Base-by-base conservation (phyloP, 2,329 filamentous ascomycete species). In the Trichoderma koningii region DNA sequence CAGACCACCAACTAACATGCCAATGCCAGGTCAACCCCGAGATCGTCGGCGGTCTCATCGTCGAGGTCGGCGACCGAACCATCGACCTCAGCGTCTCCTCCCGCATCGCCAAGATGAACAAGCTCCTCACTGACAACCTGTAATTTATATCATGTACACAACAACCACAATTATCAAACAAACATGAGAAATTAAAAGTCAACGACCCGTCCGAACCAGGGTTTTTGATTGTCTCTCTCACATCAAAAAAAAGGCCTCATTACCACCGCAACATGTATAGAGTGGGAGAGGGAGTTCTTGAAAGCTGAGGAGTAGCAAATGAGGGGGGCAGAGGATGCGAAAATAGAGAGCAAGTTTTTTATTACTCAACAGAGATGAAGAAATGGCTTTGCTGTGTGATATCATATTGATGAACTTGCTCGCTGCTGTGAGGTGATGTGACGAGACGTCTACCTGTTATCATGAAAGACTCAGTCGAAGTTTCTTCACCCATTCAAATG, bases 21-120 rank as follows among this genome's bases (percentile, higher is more conserved):
- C 2, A 12, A 47, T 45, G 4, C 17, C 56, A 93, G 91, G 91
- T 98, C 80, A 95, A 97, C 87, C 86, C 94, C 68, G 94, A 98
- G 66, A 94, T 99, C 76, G 82, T 96, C 71, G 95, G 95, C 71
- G 95, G 95, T 68, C 88, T 99, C 71, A 82, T 99, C 71, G 94
- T 99, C 76, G 94, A 98, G 83, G 90, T 98, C 72, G 94, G 93
- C 75, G 94, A 98, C 86, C 91, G 94, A 77, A 98, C 94, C 79
- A 97, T 99, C 77, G 95, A 99, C 82, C 90, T 97, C 73, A 95
- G 90, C 81, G 93, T 99, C 76, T 94, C 94, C 56, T 85, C 91
- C 78, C 96, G 94, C 87, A 90, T 99, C 81, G 87, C 91, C 79
- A 96, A 93, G 88, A 92, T 99, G 87, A 99, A 99, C 92, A 99